These are phyloP conservation scores for Leucaena leucocephala DNA, from an alignment of 306 rosid genomes.

Conservation along the genomic window DNA sequence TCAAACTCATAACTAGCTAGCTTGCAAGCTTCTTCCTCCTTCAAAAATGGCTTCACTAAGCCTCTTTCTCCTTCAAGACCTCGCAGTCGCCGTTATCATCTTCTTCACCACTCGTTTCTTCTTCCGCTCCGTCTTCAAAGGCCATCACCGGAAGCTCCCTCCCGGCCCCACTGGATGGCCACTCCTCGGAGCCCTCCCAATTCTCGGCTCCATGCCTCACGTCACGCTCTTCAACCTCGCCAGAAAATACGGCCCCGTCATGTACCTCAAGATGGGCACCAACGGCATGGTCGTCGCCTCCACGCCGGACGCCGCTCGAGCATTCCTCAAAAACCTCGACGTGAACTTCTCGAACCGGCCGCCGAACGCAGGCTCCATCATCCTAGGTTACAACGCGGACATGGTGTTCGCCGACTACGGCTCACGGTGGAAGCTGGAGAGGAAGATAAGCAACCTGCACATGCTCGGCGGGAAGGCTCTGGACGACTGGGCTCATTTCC, in stretches of 20 bases:
- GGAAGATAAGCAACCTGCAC: constrained; percentile 46
- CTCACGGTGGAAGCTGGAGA: constrained; percentile 35
- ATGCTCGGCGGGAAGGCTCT: constrained; percentile 48
- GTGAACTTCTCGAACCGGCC: constrained; percentile 40
- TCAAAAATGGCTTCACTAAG: constrained; percentile 13
- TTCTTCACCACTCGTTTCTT: constrained; percentile 34
- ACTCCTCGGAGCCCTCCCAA: constrained; percentile 34
- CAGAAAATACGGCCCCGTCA: constrained; percentile 35
- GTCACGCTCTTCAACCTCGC: constrained; percentile 32
- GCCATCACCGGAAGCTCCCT: constrained; percentile 16
- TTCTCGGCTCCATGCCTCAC: constrained; percentile 44
- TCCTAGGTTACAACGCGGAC: constrained; percentile 36
- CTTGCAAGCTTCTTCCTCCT: not conserved
- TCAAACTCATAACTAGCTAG: not conserved
- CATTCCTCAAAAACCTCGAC: constrained; percentile 43
- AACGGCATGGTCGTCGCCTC: constrained; percentile 43
- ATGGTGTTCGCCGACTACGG: constrained; percentile 47
- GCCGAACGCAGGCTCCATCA: constrained; percentile 32
- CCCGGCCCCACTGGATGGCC: constrained; percentile 47
- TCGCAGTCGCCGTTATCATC: constrained; percentile 14
- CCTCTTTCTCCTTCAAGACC: constrained; percentile 5
- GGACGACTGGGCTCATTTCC: constrained; percentile 26
- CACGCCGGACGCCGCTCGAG: constrained; percentile 40
- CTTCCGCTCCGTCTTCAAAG: constrained; percentile 5
- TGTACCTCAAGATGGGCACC: constrained; percentile 45